Base-by-base conservation (phyloP, 2,329 filamentous ascomycete species). In the Aureobasidium zeae region DNA sequence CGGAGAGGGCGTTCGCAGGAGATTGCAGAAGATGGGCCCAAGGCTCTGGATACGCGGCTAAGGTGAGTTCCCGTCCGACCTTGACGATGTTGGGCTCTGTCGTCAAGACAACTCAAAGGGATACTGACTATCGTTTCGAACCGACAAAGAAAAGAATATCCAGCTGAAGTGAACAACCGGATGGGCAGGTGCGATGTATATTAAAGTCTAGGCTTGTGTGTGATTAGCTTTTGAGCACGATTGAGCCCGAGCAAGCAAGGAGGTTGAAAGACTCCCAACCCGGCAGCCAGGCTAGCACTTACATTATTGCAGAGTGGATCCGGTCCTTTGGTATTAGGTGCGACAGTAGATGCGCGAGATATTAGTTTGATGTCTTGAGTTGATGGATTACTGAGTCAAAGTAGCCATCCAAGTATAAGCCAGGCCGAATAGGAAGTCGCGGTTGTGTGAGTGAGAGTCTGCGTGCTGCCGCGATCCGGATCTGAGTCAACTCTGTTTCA, bases 1-100 rank as follows among this genome's bases (percentile, higher is more conserved):
- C 54, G 51, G 48, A 30, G 55, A 56, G 57, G 54, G 53, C 53
- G 58, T 61, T 61, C 58, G 57, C 56, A 59, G 56, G 56, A 60
- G 55, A 59, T 61, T 59, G 56, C 57, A 60, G 56, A 51, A 48
- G 51, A 49, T 52, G 45, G 51, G 46, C 48, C 57, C 55, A 55
- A 54, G 51, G 53, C 48, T 50, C 52, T 54, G 57, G 55, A 44
- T 38, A 38, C 43, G 24, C 20, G 33, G 28, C 43, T 45, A 45
- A 45, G 26, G 43, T 45, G 26, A 37, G 43, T 20, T 38, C 34
- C 43, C 43, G 43, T 38, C 26, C 21, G 26, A 38, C 26, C 38
- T 28, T 24, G 32, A 26, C 21, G 34, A 32, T 45, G 16, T 36
- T 37, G 39, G 33, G 43, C 34, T 19, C 30, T 38, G 28, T 32